A percentile compares a stretch with the other conserved stretches of the same genome.
Conservation (phyloP, 1,139 yeast genomes). For the Schizosaccharomyces versatilis region DNA sequence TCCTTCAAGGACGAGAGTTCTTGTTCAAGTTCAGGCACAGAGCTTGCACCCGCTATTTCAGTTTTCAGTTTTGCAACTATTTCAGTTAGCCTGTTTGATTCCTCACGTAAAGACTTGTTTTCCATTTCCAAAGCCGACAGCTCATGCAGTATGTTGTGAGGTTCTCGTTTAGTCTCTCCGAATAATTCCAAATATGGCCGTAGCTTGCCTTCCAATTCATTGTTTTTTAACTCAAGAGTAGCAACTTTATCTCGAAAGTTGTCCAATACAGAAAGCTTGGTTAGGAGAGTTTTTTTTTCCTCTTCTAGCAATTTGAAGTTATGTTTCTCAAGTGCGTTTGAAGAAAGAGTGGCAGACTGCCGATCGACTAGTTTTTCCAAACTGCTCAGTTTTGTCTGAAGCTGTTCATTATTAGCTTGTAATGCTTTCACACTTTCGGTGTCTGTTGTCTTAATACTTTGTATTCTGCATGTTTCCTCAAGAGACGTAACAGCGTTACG, state of each 20-base stretch:
- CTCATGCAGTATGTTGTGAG: too few species aligned
- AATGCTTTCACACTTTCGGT: neutral
- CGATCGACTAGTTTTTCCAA: neutral
- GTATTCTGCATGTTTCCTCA: too few species aligned
- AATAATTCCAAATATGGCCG: neutral
- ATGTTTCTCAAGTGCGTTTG: neutral
- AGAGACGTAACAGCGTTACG: too few species aligned
- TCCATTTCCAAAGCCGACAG: too few species aligned
- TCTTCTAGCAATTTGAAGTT: slow-evolving; percentile 19
- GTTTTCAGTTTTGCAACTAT: too few species aligned
- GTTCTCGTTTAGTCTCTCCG: too few species aligned
- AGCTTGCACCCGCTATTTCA: neutral
- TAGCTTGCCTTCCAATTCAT: neutral
- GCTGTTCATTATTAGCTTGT: neutral
- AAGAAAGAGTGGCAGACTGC: neutral
- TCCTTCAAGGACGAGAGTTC: neutral
- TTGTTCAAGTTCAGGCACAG: neutral
- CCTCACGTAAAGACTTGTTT: too few species aligned
- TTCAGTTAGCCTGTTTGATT: too few species aligned
- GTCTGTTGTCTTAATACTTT: too few species aligned
- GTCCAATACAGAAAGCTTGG: neutral
- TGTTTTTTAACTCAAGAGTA: slow-evolving; percentile 15
- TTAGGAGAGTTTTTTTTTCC: slow-evolving; percentile 18
- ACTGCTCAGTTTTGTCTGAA: neutral
- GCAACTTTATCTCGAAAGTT: neutral